Conservation (phyloP, 2,329 filamentous ascomycete genomes). For the Aureobasidium subglaciale region DNA sequence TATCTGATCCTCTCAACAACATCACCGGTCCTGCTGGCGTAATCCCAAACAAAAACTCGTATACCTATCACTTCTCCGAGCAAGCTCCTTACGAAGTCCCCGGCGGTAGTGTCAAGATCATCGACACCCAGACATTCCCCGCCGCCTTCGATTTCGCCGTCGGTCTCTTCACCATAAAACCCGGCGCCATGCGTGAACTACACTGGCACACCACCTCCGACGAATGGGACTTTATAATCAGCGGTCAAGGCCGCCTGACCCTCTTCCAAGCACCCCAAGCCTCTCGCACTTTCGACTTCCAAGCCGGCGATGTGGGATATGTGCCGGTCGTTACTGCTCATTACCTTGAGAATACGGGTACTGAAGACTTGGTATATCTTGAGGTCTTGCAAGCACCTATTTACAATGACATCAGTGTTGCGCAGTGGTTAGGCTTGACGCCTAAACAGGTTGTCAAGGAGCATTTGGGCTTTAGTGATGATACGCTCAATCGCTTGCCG, state of each 20-base stretch:
- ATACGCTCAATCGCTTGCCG: conserved; percentile 28
- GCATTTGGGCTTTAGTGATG: conserved; percentile 26
- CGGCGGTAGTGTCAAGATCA: conserved; percentile 53
- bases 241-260: conserved; percentile 50
- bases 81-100: conserved; percentile 46
- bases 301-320: conserved; percentile 53
- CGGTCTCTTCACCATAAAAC: conserved; percentile 51
- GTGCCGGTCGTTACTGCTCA: conserved; percentile 50
- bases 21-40: conserved; percentile 34
- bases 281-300: conserved; percentile 52
- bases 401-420: conserved; percentile 49
- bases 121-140: conserved; percentile 53
- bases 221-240: conserved; percentile 56
- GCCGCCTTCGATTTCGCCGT: conserved; percentile 49
- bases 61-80: conserved; percentile 38
- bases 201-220: conserved; percentile 57
- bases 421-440: conserved; percentile 52
- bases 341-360: conserved; percentile 56
- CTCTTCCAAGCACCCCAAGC: conserved; percentile 46
- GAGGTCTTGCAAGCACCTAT: conserved; percentile 49
- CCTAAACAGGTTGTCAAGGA: conserved; percentile 34
- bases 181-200: conserved; percentile 58
- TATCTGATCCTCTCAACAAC: conserved; percentile 33
- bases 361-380: conserved; percentile 51
- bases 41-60: conserved; percentile 27